Evolutionary conservation across 2,329 filamentous ascomycete species (phyloP).

Genomic region (Coccinonectria pachysandricola): DNA sequence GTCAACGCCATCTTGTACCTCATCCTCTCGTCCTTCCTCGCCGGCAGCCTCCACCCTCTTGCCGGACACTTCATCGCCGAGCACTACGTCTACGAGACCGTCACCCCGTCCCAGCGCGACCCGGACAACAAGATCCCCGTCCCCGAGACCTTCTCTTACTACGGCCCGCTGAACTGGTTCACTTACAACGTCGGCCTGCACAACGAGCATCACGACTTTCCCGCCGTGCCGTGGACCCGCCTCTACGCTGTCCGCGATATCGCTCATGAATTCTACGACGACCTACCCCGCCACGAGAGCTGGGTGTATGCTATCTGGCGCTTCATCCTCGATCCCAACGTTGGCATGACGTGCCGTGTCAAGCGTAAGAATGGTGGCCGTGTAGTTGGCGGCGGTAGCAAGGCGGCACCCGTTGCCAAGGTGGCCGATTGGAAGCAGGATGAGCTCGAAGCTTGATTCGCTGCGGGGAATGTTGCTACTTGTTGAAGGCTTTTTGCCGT

Average conservation of each 20-base stretch:
- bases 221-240: conserved; percentile 88
- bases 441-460: conserved; percentile 52
- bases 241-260: conserved; percentile 68
- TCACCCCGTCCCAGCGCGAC: conserved; percentile 42
- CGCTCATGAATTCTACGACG: conserved; percentile 84
- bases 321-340: conserved; percentile 82
- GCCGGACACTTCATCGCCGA: conserved; percentile 98
- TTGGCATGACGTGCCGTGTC: conserved; percentile 84
- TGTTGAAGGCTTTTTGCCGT: not conserved
- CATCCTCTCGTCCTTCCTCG: conserved; percentile 82
- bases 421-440: conserved; percentile 54
- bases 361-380: conserved; percentile 75
- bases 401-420: no score
- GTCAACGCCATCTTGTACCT: conserved; percentile 67
- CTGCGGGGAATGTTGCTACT: not conserved
- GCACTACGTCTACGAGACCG: conserved; percentile 74
- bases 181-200: conserved; percentile 97
- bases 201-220: conserved; percentile 99
- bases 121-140: conserved; percentile 54
- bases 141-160: conserved; percentile 96
- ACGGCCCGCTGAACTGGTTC: conserved; percentile 80
- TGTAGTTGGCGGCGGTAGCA: conserved; percentile 43
- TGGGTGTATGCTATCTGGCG: conserved; percentile 94
- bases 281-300: conserved; percentile 75
- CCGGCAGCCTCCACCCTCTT: conserved; percentile 85